These are phyloP conservation scores for Clavispora santaluciae DNA, from an alignment of 805 yeast species.

Conservation along the genomic window DNA sequence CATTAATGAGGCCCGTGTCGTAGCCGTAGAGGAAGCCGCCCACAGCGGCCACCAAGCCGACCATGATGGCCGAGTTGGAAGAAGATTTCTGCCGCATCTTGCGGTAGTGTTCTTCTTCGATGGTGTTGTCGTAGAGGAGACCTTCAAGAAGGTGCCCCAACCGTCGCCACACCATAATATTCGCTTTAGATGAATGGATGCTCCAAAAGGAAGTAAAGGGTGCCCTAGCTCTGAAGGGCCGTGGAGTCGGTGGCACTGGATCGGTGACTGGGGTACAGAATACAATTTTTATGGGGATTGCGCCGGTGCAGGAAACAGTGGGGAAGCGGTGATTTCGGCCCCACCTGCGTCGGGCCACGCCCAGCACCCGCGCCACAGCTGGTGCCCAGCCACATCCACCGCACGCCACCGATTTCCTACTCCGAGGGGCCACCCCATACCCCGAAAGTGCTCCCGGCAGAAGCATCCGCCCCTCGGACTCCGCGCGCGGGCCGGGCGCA, in stretches of 20 bases:
- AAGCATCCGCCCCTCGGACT: no score
- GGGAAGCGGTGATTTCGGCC: neutral
- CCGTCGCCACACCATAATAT: neutral
- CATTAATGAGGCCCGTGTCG: slow-evolving; percentile 84
- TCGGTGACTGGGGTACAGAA: neutral
- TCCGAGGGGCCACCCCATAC: no score
- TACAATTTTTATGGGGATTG: neutral
- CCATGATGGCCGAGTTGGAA: slow-evolving; percentile 59
- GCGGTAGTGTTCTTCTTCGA: slow-evolving; percentile 33
- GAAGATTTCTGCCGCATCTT: slow-evolving; percentile 45
- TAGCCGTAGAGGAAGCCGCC: slow-evolving; percentile 90
- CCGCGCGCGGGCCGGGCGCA: no score
- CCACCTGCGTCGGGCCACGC: no score
- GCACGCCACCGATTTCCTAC: no score
- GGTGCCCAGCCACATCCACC: no score
- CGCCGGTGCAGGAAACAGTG: slow-evolving; percentile 1
- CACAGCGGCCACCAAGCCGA: slow-evolving; percentile 80
- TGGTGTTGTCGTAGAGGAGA: slow-evolving; percentile 30
- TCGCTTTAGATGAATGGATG: neutral
- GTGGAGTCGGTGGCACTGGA: neutral
- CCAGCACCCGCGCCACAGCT: no score
- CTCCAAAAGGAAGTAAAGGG: neutral
- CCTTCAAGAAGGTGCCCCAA: slow-evolving; percentile 14
- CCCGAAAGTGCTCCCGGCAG: no score
- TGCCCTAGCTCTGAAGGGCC: neutral